Base-by-base conservation (phyloP, 306 rosid genomes). In the Ormosia emarginata region DNA sequence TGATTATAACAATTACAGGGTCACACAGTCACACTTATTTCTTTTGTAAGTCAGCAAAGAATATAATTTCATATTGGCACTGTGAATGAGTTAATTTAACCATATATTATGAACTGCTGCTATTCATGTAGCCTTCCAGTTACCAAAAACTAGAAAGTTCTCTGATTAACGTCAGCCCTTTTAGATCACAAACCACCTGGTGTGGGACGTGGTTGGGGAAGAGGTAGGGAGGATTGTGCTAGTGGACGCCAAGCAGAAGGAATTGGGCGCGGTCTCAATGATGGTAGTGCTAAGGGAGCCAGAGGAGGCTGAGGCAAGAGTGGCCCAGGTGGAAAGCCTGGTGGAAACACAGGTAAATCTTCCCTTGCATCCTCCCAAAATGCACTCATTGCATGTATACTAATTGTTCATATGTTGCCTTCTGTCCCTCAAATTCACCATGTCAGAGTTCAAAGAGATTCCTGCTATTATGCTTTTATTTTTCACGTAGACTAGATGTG, bases 191-290 rank as follows among this genome's bases (percentile, higher is more conserved):
- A 91, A 83, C 99, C 98, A 36, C 99, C 94, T 79, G 97, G 97
- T 30, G 97, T 96, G 58, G 99, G 99, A 7, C 98, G 98, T 13
- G 98, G 99, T 62, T 92, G 99, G 82, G 99, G 99, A 78, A 90
- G 99, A 86, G 98, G 97, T 32, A 87, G 99, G 39, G 92, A 94
- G 34, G 99, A 96, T 33, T 24, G 24, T 24, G 63, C 95, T 55
- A 93, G 95, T 65, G 98, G 94, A 65, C 91, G 99, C 34, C 95
- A 77, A 71, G 33, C 87, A 9, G 93, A 93, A 86, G 98, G 98
- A 67, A 91, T 92, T 75, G 99, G 98, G 30, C 98, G 99, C 61
- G 98, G 98, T 70, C 29, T 93, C 14, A 97, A 95, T 46, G 99
- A 95, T 64, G 93, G 94, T 53, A 76, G 90, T 76, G 66, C 98